Evolutionary conservation across 768 basidiomycete genomes (phyloP), one percentile per base, ranked within the genome.

Genomic region (Boletus fagicola): DNA sequence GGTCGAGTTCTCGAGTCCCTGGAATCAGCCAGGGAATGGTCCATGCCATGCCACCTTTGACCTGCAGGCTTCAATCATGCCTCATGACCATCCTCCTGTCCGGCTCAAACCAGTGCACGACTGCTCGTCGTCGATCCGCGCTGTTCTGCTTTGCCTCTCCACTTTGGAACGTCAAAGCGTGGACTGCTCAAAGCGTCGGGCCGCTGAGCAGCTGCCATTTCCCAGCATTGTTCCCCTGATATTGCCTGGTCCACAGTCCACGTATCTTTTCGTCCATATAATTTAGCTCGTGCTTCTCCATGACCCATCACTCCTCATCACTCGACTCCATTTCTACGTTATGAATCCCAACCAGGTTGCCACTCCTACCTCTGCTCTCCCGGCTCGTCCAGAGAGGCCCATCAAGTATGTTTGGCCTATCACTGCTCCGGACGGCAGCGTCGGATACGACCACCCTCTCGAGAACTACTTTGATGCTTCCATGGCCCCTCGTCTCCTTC

Each of bases 381-480:
- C 57, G 0, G 13, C 28, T 3, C 60, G 42, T n/a, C 61, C 64
- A 13, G 49, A 61, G 24, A 33, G 64, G 5, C 62, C 60, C 0
- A 24, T 59, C 47, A 61, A 58, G n/a, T 67, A 61, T 44, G 58
- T 49, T 13, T 30, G 3, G 2, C 62, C 65, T 0, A 50, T 53
- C 36, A 31, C 31, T 1, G 13, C 58, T 2, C 55, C 49, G 0
- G 62, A 71, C 30, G 65, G 65, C 26, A 55, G 13, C 36, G 31
- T 66, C 22, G 54, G 48, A 13, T 73, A 62, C 49, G 64, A 72
- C 49, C 58, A 33, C 18, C 63, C 66, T 8, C 61, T 61, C 0
- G 64, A 66, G 12, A 70, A 68, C 47, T 65, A 65, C 54, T 70
- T 68, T 45, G 68, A 72, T 42, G 1, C 54, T 3, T 48, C 66